Base-by-base conservation (phyloP, 2,329 filamentous ascomycete species). In the Aspergillus sp. region DNA sequence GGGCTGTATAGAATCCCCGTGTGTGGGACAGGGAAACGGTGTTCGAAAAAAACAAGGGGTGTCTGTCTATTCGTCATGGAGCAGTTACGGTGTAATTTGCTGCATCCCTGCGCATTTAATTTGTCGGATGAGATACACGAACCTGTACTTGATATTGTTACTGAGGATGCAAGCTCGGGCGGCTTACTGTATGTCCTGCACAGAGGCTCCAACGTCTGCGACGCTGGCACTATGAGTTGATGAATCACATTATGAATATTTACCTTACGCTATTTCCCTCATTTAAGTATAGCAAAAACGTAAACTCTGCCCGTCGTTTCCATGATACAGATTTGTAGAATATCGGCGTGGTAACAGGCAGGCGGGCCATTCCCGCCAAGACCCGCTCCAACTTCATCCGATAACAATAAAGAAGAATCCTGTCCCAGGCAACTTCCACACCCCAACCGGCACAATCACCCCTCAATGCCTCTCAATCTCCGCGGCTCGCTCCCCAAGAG, bases 401-500 rank as follows among this genome's bases (percentile, higher is more conserved):
- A 49, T 27, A 21, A 37, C 15, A 37, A 35, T 14, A 15, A 40
- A 44, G 23, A 21, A 39, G 12, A 37, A 53, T n/a, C 40, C n/a
- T 5, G 21, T 25, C 51, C 14, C 35, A 14, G 33, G 9, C 33
- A n/a, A 31, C 46, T n/a, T 23, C 27, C 6, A 15, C 46, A 27
- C 27, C 52, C 40, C 52, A 33, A 43, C 27, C 12, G 33, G 11
- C 46, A 56, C 41, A 21, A 48, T 17, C 15, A 15, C 31, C 25
- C 27, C 37, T 58, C 66, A 73, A 77, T 77, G 75, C 73, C 75
- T 59, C 65, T 71, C 52, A 76, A 71, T 69, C 60, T 76, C 55
- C 70, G 72, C 65, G 66, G 68, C 57, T 64, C 71, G 61, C 68
- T 77, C 53, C 41, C 68, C 44, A 70, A 66, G 68, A 72, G 70